phyloP scores from a whole-genome alignment of 495 filamentous ascomycete species.

The Aspergillus coremiiformis region DNA sequence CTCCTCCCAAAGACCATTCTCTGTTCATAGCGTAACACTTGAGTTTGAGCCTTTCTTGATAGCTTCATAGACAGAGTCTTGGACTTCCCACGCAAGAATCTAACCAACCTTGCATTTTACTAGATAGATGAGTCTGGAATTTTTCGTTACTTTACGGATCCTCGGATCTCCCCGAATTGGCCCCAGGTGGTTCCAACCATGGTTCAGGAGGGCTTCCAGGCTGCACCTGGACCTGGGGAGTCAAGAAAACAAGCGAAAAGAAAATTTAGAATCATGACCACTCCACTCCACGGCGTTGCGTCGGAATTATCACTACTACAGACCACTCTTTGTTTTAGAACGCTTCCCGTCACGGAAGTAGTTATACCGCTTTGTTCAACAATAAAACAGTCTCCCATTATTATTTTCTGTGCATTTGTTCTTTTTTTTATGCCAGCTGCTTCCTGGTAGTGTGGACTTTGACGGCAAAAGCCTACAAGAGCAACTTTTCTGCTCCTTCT shows the following conservation, averaged over 20 bases:
- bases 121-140: not conserved
- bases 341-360: not conserved
- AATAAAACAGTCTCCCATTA: not conserved
- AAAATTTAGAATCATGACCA: not conserved
- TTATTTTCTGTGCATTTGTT: not conserved
- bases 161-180: not conserved
- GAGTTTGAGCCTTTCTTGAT: not conserved
- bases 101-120: not conserved
- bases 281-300: not conserved
- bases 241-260: not conserved
- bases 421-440: not conserved
- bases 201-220: not conserved
- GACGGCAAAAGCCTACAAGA: slow-evolving; percentile 4
- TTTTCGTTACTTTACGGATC: not conserved
- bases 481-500: slow-evolving; percentile 8
- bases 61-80: not conserved
- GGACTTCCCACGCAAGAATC: not conserved
- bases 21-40: not conserved
- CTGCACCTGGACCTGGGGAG: not conserved
- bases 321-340: not conserved
- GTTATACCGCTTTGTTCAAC: not conserved
- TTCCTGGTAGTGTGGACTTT: not conserved
- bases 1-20: not conserved
- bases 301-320: not conserved
- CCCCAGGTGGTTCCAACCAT: not conserved